Base-by-base conservation (phyloP, 495 filamentous ascomycete genomes). In the Amphirosellinia nigrospora region DNA sequence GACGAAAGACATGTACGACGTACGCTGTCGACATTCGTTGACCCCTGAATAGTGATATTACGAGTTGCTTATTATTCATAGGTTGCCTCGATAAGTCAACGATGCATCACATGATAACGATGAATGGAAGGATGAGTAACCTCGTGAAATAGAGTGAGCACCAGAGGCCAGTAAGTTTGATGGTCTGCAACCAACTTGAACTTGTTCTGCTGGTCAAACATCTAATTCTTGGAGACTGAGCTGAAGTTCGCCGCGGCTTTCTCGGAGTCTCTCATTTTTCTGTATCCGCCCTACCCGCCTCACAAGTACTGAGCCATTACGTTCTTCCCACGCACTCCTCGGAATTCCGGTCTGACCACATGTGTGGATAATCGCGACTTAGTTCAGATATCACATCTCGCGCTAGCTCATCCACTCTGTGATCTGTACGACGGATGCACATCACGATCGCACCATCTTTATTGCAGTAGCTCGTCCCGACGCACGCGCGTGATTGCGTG, bases 361-460 rank as follows among this genome's bases (percentile, higher is more conserved):
- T 41, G 36, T 36, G 55, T 58, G 32, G 55, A 58, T 15, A 21
- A 21, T 58, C 55, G 19, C 55, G 19, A 36, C n/a, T 36, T 58
- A 10, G 32, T 8, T 34, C 32, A 21, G 55, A 36, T 11, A 36
- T 11, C 30, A 10, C 55, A 36, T 8, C 55, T 36, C 30, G 7
- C n/a, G 55, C 55, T 34, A 36, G 55, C 32, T 13, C 7, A 61
- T 61, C 21, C 34, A n/a, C 21, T 5, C 58, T 13, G 58, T 39
- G 53, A 30, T 9, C 26, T 21, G 36, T n/a, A 39, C 30, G 58
- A 16, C 16, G 36, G 39, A 32, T 58, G 55, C 36, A 58, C 30
- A 36, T 32, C 32, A 58, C 6, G 30, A 58, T 58, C 32, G 55
- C 55, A 41, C 34, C 34, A 61, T 39, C 34, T 41, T 58, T 61